Base-by-base conservation (phyloP, 148 eudicot species). In the Vaccinium macrocarpon region DNA sequence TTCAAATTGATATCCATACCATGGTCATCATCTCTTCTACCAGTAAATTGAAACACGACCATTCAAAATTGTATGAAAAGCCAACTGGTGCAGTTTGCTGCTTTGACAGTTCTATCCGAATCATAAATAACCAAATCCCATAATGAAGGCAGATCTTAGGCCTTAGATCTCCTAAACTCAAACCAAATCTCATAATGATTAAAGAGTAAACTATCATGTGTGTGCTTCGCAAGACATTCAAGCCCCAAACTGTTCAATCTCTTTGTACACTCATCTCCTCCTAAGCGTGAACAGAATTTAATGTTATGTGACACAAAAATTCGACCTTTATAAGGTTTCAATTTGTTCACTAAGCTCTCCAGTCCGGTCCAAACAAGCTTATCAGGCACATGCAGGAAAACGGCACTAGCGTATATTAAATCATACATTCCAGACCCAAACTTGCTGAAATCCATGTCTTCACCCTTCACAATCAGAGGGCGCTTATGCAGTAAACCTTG, bases 151-250 rank as follows among this genome's bases (percentile, higher is more conserved):
- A 82, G 51, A 59, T 53, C 61, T 83, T 87, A 92, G 61, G 80
- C 91, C 86, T 88, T 93, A 14, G 79, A 76, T 71, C 98, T 87
- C 82, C 95, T 90, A 85, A 96, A 96, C 88, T 90, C 98, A 21
- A 93, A 94, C 99, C 99, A 96, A 84, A 94, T 93, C 88, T 96
- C 99, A 83, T 93, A 96, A 81, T 96, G 99, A 85, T 94, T 96
- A 86, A 94, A 96, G 59, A 96, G 97, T 85, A 96, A 87, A 86
- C 99, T 94, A 87, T 94, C 97, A 85, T 96, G 99, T 14, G 95
- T 96, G 84, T 88, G 91, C 87, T 94, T 93, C 64, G 95, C 95
- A 82, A 92, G 21, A 89, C 90, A 96, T 89, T 96, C 97, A 1
- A 96, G 93, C 84, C 99, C 98, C 61, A 96, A 83, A 59, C 55